Evolutionary conservation across 2,329 filamentous ascomycete genomes (phyloP), one percentile per base, ranked within the genome.

Genomic region (Fusarium protoensiforme): DNA sequence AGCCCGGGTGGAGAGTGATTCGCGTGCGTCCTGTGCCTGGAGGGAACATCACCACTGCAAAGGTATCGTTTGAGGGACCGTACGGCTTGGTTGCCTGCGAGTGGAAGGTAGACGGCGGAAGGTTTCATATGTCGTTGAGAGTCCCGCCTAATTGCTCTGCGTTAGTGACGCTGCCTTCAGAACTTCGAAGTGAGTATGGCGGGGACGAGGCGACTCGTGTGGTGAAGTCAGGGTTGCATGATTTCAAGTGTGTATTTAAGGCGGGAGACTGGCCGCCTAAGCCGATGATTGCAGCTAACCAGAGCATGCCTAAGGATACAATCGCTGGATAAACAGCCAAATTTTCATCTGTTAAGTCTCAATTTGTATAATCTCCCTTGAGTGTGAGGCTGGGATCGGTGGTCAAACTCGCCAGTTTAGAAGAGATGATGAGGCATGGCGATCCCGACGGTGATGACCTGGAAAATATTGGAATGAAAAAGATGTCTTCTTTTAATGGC

Each of bases 121-220:
- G 13, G 31, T 67, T 67, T 33, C 29, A 14, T 5, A 67, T 67
- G 65, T 33, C 27, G 33, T n/a, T 67, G 36, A 63, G 39, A 20
- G 65, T 67, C 5, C 65, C 65, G 16, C 65, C 65, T 5, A 59
- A 43, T 20, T 63, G 38, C 29, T 58, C 65, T 11, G 65, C 65
- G 5, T 24, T 63, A 5, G 59, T 67, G 18, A 67, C 65, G 20
- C 36, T 67, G 29, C 65, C 65, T 11, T 48, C 64, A 29, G 43
- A 24, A 14, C 9, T 48, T 48, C 27, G 24, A 48, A 13, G 13
- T 48, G 22, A 24, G 43, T 24, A 24, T 18, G 24, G 29, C 22
- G 24, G 10, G 22, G 24, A 48, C 7, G 43, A 48, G 22, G 14
- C 27, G 7, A 16, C 14, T 24, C 22, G 27, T 7, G 16, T 29